Evolutionary conservation across 208 protist species (phyloP).

Genomic region (Trypanosoma scelopori): DNA sequence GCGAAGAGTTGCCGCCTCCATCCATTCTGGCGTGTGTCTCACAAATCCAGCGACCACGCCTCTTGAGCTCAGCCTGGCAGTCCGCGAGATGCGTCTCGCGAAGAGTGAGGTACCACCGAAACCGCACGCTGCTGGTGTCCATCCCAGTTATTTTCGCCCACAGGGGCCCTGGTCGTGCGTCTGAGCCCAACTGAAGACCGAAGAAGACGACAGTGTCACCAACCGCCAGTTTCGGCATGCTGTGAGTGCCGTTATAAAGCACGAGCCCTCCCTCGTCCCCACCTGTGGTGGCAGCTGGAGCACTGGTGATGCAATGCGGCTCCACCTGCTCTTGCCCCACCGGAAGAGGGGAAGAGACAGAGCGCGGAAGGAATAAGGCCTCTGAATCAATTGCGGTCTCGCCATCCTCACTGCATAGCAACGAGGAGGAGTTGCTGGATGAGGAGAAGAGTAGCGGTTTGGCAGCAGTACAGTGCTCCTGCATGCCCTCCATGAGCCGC

Average conservation of each 20-base stretch:
- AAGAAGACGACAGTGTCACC: constrained; percentile 22
- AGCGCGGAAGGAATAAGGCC: background rate
- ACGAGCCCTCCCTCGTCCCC: background rate
- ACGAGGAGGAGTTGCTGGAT: background rate
- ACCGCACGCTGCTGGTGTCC: background rate
- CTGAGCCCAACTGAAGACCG: background rate
- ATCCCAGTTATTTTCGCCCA: constrained; percentile 16
- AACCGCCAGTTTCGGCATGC: constrained; percentile 1
- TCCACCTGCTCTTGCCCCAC: background rate
- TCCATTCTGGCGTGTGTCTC: background rate
- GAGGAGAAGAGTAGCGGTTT: constrained; percentile 3
- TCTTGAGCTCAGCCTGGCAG: constrained; percentile 22
- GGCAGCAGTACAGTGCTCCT: background rate
- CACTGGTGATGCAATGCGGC: background rate
- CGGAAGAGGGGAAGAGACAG: background rate
- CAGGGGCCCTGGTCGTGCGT: background rate
- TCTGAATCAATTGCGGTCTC: background rate
- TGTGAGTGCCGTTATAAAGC: background rate
- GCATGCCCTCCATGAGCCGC: constrained; percentile 19
- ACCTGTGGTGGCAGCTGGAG: background rate
- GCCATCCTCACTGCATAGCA: background rate
- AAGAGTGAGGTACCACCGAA: constrained; percentile 38
- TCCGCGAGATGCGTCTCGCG: constrained; percentile 36
- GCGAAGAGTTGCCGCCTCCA: too few relatives aligned
- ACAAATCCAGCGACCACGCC: constrained; percentile 22